A percentile compares a stretch with the other conserved stretches of the same genome.
Conservation (phyloP, 495 filamentous ascomycete species). For the Xylaria venustula region DNA sequence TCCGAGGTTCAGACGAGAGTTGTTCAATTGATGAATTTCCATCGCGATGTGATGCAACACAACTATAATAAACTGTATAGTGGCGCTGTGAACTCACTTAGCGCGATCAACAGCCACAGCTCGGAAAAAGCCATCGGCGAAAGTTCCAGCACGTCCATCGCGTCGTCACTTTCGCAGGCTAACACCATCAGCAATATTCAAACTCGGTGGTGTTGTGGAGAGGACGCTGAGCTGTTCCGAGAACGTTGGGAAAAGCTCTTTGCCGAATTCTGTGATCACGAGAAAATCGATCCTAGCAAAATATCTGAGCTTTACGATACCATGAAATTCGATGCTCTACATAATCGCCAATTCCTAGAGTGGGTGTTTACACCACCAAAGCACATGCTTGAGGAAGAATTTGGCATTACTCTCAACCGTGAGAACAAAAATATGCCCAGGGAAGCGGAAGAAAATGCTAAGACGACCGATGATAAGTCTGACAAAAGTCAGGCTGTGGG, state of each 20-base stretch:
- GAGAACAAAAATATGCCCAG: slow-evolving; percentile 34
- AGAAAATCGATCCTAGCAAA: slow-evolving; percentile 97
- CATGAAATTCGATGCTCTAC: slow-evolving; percentile 98
- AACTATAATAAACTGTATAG: slow-evolving; percentile 80
- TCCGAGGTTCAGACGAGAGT: slow-evolving; percentile 87
- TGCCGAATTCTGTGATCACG: slow-evolving; percentile 89
- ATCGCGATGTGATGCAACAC: slow-evolving; percentile 87
- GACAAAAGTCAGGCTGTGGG: slow-evolving; percentile 29
- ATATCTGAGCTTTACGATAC: slow-evolving; percentile 97
- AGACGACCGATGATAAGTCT: slow-evolving; percentile 31
- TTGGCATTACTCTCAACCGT: slow-evolving; percentile 40
- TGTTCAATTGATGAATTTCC: slow-evolving; percentile 95
- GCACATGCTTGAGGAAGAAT: slow-evolving; percentile 65
- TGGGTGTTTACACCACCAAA: slow-evolving; percentile 89
- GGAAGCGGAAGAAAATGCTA: slow-evolving; percentile 31
- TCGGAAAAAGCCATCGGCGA: slow-evolving; percentile 39
- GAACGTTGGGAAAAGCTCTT: slow-evolving; percentile 99
- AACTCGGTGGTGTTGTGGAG: slow-evolving; percentile 91
- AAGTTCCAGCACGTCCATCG: slow-evolving; percentile 36
- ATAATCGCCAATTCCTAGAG: slow-evolving; percentile 95
- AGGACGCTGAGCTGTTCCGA: slow-evolving; percentile 90
- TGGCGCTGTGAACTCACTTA: slow-evolving; percentile 58
- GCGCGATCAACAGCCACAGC: slow-evolving; percentile 47
- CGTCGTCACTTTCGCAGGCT: slow-evolving; percentile 52
- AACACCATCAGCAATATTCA: slow-evolving; percentile 69